Evolutionary conservation across 208 protist species (phyloP).

Genomic region (Leptomonas seymouri): DNA sequence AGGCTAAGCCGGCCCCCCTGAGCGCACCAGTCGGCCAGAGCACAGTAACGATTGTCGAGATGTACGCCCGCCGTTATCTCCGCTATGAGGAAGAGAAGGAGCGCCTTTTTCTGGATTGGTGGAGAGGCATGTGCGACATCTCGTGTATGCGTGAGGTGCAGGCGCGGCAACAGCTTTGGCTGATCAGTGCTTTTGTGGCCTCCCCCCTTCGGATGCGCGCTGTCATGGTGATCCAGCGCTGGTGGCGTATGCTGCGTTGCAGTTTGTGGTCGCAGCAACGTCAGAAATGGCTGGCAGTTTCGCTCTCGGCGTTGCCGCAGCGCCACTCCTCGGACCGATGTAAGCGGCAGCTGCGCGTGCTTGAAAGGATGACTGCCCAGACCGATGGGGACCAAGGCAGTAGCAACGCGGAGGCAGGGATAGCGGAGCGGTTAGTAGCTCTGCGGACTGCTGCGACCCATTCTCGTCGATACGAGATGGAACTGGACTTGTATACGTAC

Average conservation of each 20-base stretch:
- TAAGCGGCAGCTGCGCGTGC: conserved; percentile 13
- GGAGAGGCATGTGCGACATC: conserved; percentile 10
- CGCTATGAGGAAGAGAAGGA: conserved; percentile 26
- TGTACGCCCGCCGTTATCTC: conserved; percentile 25
- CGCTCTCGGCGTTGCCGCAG: conserved; percentile 9
- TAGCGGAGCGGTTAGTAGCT: conserved; percentile 11
- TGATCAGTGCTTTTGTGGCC: conserved; percentile 24
- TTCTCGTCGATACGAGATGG: conserved; percentile 31
- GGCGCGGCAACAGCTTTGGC: conserved; percentile 17
- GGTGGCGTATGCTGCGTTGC: conserved; percentile 60
- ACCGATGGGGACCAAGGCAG: not conserved
- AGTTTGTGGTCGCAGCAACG: conserved; percentile 26
- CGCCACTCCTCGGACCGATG: conserved; percentile 2
- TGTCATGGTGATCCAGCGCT: conserved; percentile 63
- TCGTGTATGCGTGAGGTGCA: conserved; percentile 27
- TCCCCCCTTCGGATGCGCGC: conserved; percentile 49
- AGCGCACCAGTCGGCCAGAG: not conserved
- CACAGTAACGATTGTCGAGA: conserved; percentile 15
- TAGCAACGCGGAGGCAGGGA: not conserved
- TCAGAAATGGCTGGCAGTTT: not conserved
- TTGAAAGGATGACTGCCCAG: not conserved
- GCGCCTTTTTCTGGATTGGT: conserved; percentile 24
- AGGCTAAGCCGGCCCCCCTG: not conserved
- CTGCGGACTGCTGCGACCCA: conserved; percentile 39
- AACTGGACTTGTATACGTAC: conserved; percentile 44